A percentile compares a stretch with the other conserved stretches of the same genome.
Conservation (phyloP, 192 early-diverging fungal species). For the Pilobolus umbonatus region DNA sequence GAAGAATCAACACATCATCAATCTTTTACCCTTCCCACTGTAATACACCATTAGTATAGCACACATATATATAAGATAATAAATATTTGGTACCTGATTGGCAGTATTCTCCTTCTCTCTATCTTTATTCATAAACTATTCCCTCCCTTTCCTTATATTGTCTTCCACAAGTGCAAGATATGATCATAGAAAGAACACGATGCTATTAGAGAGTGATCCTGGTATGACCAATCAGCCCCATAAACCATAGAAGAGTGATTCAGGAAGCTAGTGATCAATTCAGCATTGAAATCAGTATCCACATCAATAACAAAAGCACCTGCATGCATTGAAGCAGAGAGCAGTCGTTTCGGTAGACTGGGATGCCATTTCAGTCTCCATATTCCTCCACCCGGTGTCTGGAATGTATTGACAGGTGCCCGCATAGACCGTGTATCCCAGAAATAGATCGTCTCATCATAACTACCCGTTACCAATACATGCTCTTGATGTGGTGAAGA, state of each 20-base stretch:
- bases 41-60: neutral
- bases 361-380: slow-evolving; percentile 98
- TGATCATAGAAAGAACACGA: slow-evolving; percentile 85
- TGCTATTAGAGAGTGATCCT: slow-evolving; percentile 43
- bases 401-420: slow-evolving; percentile 59
- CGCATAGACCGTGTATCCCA: slow-evolving; percentile 91
- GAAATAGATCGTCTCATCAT: slow-evolving; percentile 82
- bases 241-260: slow-evolving; percentile 75
- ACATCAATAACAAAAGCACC: slow-evolving; percentile 80
- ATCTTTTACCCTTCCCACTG: neutral
- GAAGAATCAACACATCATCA: too few relatives aligned
- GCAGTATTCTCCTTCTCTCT: neutral
- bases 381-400: slow-evolving; percentile 84
- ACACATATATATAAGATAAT: neutral
- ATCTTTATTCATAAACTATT: neutral
- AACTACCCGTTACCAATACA: slow-evolving; percentile 85
- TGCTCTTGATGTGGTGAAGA: slow-evolving; percentile 73
- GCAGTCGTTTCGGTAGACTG: slow-evolving; percentile 44
- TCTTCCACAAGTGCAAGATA: slow-evolving; percentile 62
- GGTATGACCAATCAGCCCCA: slow-evolving; percentile 72
- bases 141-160: neutral
- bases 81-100: neutral
- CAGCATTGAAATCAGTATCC: slow-evolving; percentile 3
- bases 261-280: slow-evolving; percentile 46
- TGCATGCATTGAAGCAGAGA: slow-evolving; percentile 89